Conservation (phyloP, 2,329 filamentous ascomycete species). For the Thermothelomyces thermophilus region DNA sequence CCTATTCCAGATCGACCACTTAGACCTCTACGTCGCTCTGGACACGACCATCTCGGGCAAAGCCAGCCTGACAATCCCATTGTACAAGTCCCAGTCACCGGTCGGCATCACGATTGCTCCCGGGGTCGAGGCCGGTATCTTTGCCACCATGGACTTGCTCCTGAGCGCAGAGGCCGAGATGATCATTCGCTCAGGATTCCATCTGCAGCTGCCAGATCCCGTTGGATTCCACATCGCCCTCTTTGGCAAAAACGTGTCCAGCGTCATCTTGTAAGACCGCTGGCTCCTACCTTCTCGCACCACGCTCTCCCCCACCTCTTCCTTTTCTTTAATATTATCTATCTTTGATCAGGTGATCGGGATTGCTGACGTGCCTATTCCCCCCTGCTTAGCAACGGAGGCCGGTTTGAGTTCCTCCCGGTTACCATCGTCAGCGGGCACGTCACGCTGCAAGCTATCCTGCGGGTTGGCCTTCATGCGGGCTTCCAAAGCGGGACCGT, state of each 20-base stretch:
- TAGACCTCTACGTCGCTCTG: slow-evolving; percentile 47
- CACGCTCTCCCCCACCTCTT: slow-evolving; percentile 4
- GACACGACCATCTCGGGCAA: slow-evolving; percentile 37
- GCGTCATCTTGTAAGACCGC: slow-evolving; percentile 46
- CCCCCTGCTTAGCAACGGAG: slow-evolving; percentile 31
- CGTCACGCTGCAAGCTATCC: slow-evolving; percentile 38
- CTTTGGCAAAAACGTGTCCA: slow-evolving; percentile 43
- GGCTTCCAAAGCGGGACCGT: slow-evolving; percentile 33
- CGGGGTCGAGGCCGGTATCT: slow-evolving; percentile 38
- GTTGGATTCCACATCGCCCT: slow-evolving; percentile 42
- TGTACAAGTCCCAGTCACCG: slow-evolving; percentile 41
- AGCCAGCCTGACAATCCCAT: slow-evolving; percentile 41
- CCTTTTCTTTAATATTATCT: neutral
- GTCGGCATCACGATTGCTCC: slow-evolving; percentile 36
- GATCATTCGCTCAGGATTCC: slow-evolving; percentile 48
- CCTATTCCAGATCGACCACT: slow-evolving; percentile 39
- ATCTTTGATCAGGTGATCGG: neutral
- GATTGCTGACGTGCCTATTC: neutral
- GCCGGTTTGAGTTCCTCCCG: slow-evolving; percentile 50
- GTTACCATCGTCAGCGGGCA: slow-evolving; percentile 41
- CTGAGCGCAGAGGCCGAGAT: slow-evolving; percentile 41
- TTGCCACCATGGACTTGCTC: slow-evolving; percentile 47
- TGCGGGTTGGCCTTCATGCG: slow-evolving; percentile 42
- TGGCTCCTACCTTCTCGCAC: no score
- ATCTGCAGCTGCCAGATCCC: slow-evolving; percentile 47